These are phyloP conservation scores for Alternaria sp. DNA, from an alignment of 2,329 filamentous ascomycete genomes.

Conservation along the genomic window DNA sequence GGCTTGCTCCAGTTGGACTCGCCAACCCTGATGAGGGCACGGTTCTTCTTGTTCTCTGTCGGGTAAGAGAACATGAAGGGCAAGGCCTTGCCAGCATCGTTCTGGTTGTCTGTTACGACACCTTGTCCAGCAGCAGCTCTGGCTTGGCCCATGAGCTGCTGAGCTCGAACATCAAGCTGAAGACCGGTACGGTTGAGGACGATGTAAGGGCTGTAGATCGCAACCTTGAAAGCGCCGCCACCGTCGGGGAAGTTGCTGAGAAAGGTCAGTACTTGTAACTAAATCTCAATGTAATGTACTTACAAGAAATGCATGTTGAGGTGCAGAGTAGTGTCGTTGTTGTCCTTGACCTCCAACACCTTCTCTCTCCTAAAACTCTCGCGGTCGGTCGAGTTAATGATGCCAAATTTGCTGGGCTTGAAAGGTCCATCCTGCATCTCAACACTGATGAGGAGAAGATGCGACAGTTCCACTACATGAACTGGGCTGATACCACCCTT, in stretches of 20 bases:
- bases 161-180: conserved; percentile 84
- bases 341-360: conserved; percentile 80
- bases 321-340: conserved; percentile 77
- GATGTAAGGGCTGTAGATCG: conserved; percentile 92
- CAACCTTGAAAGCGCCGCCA: conserved; percentile 94
- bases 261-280: conserved; percentile 16
- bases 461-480: conserved; percentile 94
- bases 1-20: conserved; percentile 96
- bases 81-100: conserved; percentile 73
- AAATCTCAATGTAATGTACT: conserved; percentile 16
- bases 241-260: conserved; percentile 77
- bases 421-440: conserved; percentile 97
- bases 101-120: conserved; percentile 61
- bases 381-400: conserved; percentile 88
- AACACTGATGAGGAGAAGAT: conserved; percentile 87
- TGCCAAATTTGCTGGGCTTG: conserved; percentile 93
- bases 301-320: conserved; percentile 89
- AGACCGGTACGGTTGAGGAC: conserved; percentile 95
- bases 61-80: conserved; percentile 97
- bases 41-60: conserved; percentile 87
- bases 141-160: conserved; percentile 83
- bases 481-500: conserved; percentile 97
- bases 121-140: conserved; percentile 84
- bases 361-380: conserved; percentile 89
- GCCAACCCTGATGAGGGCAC: conserved; percentile 83